These are phyloP conservation scores for Gastrodia elata DNA, from an alignment of 106 monocot species.

Conservation along the genomic window DNA sequence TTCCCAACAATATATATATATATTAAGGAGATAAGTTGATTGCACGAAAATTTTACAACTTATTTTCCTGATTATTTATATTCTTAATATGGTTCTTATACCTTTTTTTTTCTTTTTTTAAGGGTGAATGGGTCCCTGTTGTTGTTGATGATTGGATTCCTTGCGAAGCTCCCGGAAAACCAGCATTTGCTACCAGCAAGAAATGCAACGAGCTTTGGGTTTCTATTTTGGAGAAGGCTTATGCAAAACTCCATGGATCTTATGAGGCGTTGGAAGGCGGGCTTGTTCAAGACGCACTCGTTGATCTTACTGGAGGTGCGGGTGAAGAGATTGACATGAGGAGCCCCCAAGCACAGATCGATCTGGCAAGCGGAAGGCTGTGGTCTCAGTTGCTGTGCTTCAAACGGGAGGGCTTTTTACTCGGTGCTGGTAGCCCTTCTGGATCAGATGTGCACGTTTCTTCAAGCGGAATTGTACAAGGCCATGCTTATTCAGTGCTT, in stretches of 20 bases:
- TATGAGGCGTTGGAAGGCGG: conserved; percentile 98
- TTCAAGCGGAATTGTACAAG: conserved; percentile 96
- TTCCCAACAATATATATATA: too few relatives aligned
- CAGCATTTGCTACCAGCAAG: conserved; percentile 94
- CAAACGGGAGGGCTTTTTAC: conserved; percentile 88
- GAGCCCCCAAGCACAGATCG: conserved; percentile 86
- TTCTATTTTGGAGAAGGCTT: conserved; percentile 93
- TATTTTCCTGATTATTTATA: too few relatives aligned
- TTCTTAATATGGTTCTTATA: too few relatives aligned
- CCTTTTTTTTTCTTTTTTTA: conserved; percentile 4
- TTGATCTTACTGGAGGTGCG: conserved; percentile 95
- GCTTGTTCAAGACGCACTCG: conserved; percentile 98
- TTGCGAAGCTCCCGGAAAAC: conserved; percentile 85
- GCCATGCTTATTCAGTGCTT: conserved; percentile 94
- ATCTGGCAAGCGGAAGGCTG: conserved; percentile 90
- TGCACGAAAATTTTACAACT: too few relatives aligned
- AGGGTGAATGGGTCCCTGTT: conserved; percentile 99
- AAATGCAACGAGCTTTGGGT: conserved; percentile 96
- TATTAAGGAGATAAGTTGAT: too few relatives aligned
- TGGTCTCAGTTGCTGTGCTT: conserved; percentile 96
- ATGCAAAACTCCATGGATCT: conserved; percentile 97
- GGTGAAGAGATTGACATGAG: conserved; percentile 99
- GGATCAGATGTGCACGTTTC: conserved; percentile 93
- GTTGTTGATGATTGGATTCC: conserved; percentile 99
- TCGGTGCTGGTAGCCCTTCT: conserved; percentile 97